Conservation (phyloP, 345 rosid genomes). For the Eutrema japonicum region DNA sequence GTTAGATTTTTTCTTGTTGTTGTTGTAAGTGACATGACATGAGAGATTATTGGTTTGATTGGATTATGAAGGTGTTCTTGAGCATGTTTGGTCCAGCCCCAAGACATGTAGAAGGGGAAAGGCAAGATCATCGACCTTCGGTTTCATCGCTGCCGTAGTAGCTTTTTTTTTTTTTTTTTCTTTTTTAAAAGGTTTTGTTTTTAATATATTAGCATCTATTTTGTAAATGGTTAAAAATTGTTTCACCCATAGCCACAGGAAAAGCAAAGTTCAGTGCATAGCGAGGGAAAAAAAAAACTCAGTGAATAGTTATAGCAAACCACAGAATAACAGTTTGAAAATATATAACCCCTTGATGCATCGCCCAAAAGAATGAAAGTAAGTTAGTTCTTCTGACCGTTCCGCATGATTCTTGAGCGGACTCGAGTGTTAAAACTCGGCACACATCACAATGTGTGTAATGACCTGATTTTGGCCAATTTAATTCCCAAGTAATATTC, state of each 20-base stretch:
- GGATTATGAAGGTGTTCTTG: constrained; percentile 69
- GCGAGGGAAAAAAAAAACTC: background rate
- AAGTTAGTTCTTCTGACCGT: too few relatives aligned
- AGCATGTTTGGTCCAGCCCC: constrained; percentile 95
- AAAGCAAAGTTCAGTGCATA: constrained; percentile 5
- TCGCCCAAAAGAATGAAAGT: too few relatives aligned
- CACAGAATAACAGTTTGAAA: too few relatives aligned
- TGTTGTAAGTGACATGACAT: background rate
- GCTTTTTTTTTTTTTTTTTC: background rate
- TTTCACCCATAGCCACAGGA: constrained; percentile 1
- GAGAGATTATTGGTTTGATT: constrained; percentile 1
- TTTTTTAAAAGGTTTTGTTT: background rate
- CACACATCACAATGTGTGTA: too few relatives aligned
- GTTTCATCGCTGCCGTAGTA: constrained; percentile 55
- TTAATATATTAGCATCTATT: background rate
- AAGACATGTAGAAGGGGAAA: constrained; percentile 62
- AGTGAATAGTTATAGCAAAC: too few relatives aligned
- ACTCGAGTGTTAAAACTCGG: too few relatives aligned
- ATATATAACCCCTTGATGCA: too few relatives aligned
- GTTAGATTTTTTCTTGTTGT: background rate
- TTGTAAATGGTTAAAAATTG: constrained; percentile 31
- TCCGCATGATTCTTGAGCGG: too few relatives aligned
- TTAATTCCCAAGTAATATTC: too few relatives aligned
- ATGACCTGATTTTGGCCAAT: too few relatives aligned
- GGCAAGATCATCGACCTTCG: constrained; percentile 70